A percentile compares a stretch with the other conserved stretches of the same genome.
phyloP scores from a whole-genome alignment of 306 rosid genomes.

The Castanea mollissima region DNA sequence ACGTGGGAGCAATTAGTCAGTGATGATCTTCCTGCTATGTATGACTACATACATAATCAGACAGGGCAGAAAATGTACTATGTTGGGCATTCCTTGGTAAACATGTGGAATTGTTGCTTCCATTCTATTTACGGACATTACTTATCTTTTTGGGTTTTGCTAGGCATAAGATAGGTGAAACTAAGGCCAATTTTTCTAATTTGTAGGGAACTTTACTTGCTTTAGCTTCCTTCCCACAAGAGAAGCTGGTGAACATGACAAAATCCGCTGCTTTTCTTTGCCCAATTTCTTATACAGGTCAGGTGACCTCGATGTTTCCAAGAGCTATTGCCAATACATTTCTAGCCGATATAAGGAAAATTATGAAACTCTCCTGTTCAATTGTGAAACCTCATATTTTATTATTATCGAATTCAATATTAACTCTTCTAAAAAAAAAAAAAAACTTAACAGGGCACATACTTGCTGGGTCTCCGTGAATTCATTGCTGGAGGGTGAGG shows the following conservation, averaged over 20 bases:
- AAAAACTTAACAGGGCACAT: slow-evolving; percentile 43
- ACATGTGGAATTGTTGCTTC: background rate
- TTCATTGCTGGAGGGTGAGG: slow-evolving; percentile 71
- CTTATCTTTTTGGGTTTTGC: too few species aligned
- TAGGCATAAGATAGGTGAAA: too few species aligned
- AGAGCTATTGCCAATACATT: slow-evolving; percentile 66
- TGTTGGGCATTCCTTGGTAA: slow-evolving; percentile 89
- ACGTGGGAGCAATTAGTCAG: slow-evolving; percentile 95
- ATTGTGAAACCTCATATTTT: slow-evolving; percentile 7
- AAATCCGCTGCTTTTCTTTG: slow-evolving; percentile 86
- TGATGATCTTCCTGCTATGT: slow-evolving; percentile 78
- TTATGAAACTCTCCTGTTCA: background rate
- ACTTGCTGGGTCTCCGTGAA: slow-evolving; percentile 57
- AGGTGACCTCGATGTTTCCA: slow-evolving; percentile 70
- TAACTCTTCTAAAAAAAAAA: background rate
- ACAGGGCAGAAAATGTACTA: slow-evolving; percentile 28
- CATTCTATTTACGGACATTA: background rate
- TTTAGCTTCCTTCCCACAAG: slow-evolving; percentile 68
- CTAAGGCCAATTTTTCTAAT: background rate
- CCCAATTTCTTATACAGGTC: slow-evolving; percentile 79
- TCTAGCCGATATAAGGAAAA: slow-evolving; percentile 53
- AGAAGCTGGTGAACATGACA: slow-evolving; percentile 46
- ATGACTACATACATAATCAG: slow-evolving; percentile 66
- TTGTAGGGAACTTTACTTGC: slow-evolving; percentile 83
- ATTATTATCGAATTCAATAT: too few species aligned